Evolutionary conservation across 495 filamentous ascomycete genomes (phyloP), one percentile per base, ranked within the genome.

Genomic region (Aspergillus steynii): DNA sequence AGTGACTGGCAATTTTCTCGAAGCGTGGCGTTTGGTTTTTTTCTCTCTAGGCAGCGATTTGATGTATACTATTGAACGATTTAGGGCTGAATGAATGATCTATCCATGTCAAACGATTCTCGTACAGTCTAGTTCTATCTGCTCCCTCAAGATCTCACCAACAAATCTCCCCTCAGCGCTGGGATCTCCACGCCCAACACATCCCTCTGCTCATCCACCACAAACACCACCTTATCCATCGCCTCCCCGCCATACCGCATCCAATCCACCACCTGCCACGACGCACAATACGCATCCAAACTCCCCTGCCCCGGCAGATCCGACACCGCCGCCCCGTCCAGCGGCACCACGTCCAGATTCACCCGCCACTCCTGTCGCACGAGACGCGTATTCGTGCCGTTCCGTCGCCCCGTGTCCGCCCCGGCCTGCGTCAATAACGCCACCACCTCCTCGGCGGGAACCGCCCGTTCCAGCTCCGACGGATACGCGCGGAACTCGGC

Each of bases 141-240:
- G 20, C 20, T 20, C 20, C 20, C 20, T 20, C 20, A 20, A 51
- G 31, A 53, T 27, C 29, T 27, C 10, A 45, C 10, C 47, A 57
- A 60, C 26, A 60, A 8, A 5, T 48, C 53, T 8, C 58, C 49
- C 58, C 48, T 37, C 32, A 64, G 45, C 29, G 8, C 47, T 10
- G 65, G 61, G 25, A 64, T 56, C 52, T 67, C 55, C 49, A 64
- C 65, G 10, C 65, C 65, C 48, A 67, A 12, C 1, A 67, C 61
- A 6, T 29, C 27, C 49, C 61, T 58, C 1, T 14, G 25, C 20
- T 50, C 45, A 4, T 64, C 58, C 32, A 67, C 37, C 34, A 63
- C 59, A 55, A 67, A 67, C n/a, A 67, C 58, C 47, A 67, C 49
- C 32, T 52, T 59, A 53, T 67, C 65, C 15, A 67, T 37, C 29